phyloP scores from a whole-genome alignment of 352 stramenopile genomes.

The Globisporangium alternatum region DNA sequence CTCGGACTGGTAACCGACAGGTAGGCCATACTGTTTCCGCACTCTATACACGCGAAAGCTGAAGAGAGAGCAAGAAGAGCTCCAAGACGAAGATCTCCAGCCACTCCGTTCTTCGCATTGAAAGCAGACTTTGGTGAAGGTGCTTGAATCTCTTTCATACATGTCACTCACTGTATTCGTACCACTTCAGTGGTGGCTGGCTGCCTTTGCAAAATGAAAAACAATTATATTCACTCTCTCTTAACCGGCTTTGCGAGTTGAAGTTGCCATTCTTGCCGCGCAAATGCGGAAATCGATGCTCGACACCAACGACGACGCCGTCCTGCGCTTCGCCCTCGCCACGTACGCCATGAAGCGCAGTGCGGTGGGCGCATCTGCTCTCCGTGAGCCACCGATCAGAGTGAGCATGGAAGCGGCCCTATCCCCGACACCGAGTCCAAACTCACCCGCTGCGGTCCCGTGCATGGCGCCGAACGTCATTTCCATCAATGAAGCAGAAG shows the following conservation, averaged over 20 bases:
- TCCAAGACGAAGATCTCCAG: not conserved
- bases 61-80: not conserved
- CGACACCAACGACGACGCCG: constrained; percentile 7
- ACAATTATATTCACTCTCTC: not conserved
- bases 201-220: no score
- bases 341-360: constrained; percentile 27
- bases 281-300: not conserved
- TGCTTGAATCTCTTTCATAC: not conserved
- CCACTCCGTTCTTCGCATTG: not conserved
- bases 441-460: not conserved
- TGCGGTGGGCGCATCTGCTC: not conserved
- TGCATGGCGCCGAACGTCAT: not conserved
- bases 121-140: not conserved
- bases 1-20: not conserved
- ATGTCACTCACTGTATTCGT: no score
- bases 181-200: no score
- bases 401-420: not conserved
- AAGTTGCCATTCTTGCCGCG: constrained; percentile 20
- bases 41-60: not conserved
- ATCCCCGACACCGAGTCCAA: not conserved
- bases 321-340: constrained; percentile 31
- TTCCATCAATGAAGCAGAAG: not conserved
- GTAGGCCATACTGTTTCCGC: not conserved
- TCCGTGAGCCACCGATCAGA: not conserved
- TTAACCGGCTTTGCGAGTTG: constrained; percentile 15